Conservation (phyloP, 1,139 yeast genomes). For the Lodderomyces margitis region DNA sequence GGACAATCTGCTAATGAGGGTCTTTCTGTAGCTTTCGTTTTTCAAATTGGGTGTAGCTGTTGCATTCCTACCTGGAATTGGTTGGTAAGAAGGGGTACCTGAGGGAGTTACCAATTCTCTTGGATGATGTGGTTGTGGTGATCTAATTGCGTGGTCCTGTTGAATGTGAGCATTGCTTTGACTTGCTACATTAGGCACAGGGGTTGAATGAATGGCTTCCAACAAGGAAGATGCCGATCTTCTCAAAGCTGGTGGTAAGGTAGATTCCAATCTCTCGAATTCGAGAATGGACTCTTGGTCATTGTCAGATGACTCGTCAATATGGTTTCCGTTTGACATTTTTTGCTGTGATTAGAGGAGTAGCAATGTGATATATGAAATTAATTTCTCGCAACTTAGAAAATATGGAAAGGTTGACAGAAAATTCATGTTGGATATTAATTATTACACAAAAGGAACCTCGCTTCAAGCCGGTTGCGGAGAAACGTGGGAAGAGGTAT, state of each 20-base stretch:
- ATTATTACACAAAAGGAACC: slow-evolving; percentile 1
- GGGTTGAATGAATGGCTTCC: slow-evolving; percentile 26
- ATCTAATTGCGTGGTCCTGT: slow-evolving; percentile 7
- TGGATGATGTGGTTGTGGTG: slow-evolving; percentile 15
- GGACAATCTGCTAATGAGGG: slow-evolving; percentile 32
- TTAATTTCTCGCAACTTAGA: no score
- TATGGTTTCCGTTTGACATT: slow-evolving; percentile 2
- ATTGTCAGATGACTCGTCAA: slow-evolving; percentile 10
- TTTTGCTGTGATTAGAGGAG: no score
- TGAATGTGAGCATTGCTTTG: not conserved
- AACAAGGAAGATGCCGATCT: slow-evolving; percentile 42
- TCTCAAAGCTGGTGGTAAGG: slow-evolving; percentile 43
- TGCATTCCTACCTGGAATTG: slow-evolving; percentile 14
- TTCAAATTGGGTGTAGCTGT: slow-evolving; percentile 15
- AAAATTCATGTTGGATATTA: not conserved
- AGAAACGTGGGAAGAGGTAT: no score
- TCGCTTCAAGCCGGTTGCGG: not conserved
- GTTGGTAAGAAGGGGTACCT: slow-evolving; percentile 7
- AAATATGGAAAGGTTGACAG: no score
- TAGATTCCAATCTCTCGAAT: slow-evolving; percentile 45
- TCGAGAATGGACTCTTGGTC: slow-evolving; percentile 23
- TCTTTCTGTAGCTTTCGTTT: slow-evolving; percentile 17
- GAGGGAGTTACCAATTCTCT: slow-evolving; percentile 3
- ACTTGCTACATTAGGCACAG: slow-evolving; percentile 1
- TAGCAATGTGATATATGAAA: no score